phyloP scores from a whole-genome alignment of 2,329 filamentous ascomycete genomes.

The Aspergillus texensis region DNA sequence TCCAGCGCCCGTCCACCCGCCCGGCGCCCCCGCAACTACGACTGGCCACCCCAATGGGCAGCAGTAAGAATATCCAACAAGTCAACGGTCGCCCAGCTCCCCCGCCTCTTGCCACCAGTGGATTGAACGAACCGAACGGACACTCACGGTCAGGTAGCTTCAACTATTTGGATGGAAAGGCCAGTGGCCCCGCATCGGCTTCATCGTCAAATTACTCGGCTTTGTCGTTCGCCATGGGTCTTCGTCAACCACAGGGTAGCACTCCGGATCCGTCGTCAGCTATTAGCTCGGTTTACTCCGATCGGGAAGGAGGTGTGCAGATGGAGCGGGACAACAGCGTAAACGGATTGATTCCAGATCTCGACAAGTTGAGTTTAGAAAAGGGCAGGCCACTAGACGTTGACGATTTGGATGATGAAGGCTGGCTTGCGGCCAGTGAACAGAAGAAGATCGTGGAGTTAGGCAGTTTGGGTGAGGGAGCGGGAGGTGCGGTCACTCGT shows the following conservation, averaged over 20 bases:
- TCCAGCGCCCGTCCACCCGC: slow-evolving; percentile 45
- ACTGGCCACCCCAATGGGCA: slow-evolving; percentile 86
- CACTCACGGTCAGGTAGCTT: slow-evolving; percentile 86
- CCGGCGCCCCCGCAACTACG: slow-evolving; percentile 78
- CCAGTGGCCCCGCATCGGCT: slow-evolving; percentile 80
- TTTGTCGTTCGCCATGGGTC: slow-evolving; percentile 77
- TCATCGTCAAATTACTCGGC: slow-evolving; percentile 85
- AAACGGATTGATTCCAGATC: slow-evolving; percentile 72
- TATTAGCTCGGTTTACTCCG: slow-evolving; percentile 81
- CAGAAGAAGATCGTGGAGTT: slow-evolving; percentile 86
- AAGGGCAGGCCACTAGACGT: slow-evolving; percentile 84
- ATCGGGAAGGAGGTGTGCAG: slow-evolving; percentile 70
- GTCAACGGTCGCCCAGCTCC: slow-evolving; percentile 59
- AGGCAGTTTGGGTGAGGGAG: slow-evolving; percentile 89
- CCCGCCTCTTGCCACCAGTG: slow-evolving; percentile 66
- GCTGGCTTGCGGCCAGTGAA: slow-evolving; percentile 89
- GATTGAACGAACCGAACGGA: slow-evolving; percentile 76
- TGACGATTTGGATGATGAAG: slow-evolving; percentile 91
- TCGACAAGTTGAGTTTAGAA: slow-evolving; percentile 80
- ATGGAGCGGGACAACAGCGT: slow-evolving; percentile 85
- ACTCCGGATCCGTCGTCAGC: slow-evolving; percentile 86
- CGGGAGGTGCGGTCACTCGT: slow-evolving; percentile 90
- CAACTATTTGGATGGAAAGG: slow-evolving; percentile 72
- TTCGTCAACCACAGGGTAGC: slow-evolving; percentile 61
- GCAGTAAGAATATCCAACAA: slow-evolving; percentile 67